phyloP scores from a whole-genome alignment of 2,329 filamentous ascomycete species.

The Orbilia quercus region DNA sequence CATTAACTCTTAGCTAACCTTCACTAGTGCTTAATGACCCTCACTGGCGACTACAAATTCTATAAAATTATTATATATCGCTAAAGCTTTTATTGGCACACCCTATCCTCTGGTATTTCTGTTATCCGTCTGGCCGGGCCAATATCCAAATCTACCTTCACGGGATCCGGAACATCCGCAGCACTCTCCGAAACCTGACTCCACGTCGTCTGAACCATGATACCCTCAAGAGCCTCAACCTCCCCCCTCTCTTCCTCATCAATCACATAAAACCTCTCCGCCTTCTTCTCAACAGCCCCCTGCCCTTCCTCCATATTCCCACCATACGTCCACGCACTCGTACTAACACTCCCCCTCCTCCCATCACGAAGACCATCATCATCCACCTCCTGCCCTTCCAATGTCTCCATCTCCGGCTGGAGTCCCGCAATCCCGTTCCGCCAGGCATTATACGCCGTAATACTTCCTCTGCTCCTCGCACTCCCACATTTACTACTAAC shows the following conservation, averaged over 20 bases:
- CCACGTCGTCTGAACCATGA: slow-evolving; percentile 32
- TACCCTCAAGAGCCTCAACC: slow-evolving; percentile 10
- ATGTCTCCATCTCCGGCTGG: slow-evolving; percentile 12
- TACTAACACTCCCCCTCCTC: slow-evolving; percentile 10
- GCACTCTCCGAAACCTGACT: slow-evolving; percentile 36
- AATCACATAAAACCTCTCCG: slow-evolving; percentile 22
- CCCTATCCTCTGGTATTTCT: not conserved
- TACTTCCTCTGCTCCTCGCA: not conserved
- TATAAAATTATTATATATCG: not conserved
- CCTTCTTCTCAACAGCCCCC: slow-evolving; percentile 9
- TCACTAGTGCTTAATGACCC: not conserved
- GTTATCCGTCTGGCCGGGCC: not conserved
- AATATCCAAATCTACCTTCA: not conserved
- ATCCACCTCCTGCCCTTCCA: slow-evolving; percentile 7
- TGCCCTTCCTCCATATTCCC: slow-evolving; percentile 21
- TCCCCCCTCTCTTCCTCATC: slow-evolving; percentile 23
- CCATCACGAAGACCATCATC: slow-evolving; percentile 2
- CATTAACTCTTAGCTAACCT: not conserved
- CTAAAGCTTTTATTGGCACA: not conserved
- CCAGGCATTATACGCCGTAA: not conserved
- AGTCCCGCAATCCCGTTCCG: not conserved
- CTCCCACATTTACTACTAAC: slow-evolving; percentile 10
- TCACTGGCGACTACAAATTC: not conserved
- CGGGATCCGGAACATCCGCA: slow-evolving; percentile 1
- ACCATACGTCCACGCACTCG: slow-evolving; percentile 26